These are phyloP conservation scores for Xerocomellus chrysenteron DNA, from an alignment of 768 basidiomycete genomes.

Conservation along the genomic window DNA sequence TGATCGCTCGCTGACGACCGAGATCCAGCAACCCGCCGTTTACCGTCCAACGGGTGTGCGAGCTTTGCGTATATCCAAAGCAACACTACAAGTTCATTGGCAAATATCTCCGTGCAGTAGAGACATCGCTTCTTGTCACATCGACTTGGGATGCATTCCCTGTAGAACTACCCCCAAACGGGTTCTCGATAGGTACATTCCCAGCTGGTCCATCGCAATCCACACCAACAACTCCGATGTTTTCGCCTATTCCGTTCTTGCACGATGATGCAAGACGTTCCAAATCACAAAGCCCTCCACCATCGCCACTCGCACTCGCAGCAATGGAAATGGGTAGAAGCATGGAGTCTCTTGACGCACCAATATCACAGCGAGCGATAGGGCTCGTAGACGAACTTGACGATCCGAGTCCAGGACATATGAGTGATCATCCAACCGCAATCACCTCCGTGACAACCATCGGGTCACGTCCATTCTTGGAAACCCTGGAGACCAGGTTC, in stretches of 20 bases:
- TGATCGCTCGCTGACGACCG: constrained; percentile 4
- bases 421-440: constrained; percentile 77
- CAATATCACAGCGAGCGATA: constrained; percentile 47
- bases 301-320: constrained; percentile 63
- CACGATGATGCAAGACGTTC: constrained; percentile 82
- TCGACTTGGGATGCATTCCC: constrained; percentile 77
- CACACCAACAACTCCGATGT: constrained; percentile 74
- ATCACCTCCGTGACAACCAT: constrained; percentile 62
- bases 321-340: constrained; percentile 33
- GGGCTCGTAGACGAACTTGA: constrained; percentile 86
- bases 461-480: constrained; percentile 46
- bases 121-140: constrained; percentile 80
- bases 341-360: constrained; percentile 39
- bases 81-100: constrained; percentile 74
- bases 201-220: constrained; percentile 50
- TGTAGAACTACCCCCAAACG: constrained; percentile 34
- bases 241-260: constrained; percentile 85
- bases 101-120: constrained; percentile 86
- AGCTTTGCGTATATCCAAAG: constrained; percentile 68
- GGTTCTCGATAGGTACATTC: constrained; percentile 31
- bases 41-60: constrained; percentile 87
- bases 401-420: constrained; percentile 79
- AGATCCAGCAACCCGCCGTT: constrained; percentile 63
- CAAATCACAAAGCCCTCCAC: constrained; percentile 75
- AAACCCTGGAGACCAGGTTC: constrained; percentile 62